Conservation (phyloP, 1,284 basidiomycete genomes). For the Kalmanozyma brasiliensis region DNA sequence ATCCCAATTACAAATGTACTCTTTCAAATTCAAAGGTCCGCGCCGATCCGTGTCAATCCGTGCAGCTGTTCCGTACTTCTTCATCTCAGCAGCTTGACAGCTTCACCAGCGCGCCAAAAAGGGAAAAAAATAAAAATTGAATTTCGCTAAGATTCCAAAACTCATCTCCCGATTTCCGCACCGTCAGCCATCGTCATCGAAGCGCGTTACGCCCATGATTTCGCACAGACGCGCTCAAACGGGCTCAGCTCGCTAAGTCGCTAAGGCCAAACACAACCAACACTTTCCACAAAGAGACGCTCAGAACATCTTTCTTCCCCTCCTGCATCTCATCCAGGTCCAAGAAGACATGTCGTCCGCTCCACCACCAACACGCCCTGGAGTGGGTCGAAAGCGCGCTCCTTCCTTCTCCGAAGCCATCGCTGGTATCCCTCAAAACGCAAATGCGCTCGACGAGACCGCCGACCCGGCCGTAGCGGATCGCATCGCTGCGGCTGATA, state of each 20-base stretch:
- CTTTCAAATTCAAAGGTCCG: not conserved
- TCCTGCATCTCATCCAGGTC: not conserved
- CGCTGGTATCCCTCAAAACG: conserved; percentile 42
- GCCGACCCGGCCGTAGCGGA: conserved; percentile 43
- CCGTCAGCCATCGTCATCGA: too few species aligned
- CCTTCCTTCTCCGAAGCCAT: conserved; percentile 48
- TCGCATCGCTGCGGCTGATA: conserved; percentile 28
- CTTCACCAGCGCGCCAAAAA: too few species aligned
- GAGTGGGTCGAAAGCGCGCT: conserved; percentile 32
- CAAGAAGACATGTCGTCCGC: conserved; percentile 23
- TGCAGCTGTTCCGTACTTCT: too few species aligned
- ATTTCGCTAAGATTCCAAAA: too few species aligned
- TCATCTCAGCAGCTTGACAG: too few species aligned
- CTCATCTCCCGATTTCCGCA: too few species aligned
- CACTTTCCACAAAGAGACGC: too few species aligned
- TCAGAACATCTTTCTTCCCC: conserved; percentile 1
- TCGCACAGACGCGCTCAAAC: too few species aligned
- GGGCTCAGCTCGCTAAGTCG: too few species aligned
- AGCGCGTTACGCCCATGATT: too few species aligned
- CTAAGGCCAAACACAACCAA: too few species aligned
- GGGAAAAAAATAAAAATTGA: too few species aligned
- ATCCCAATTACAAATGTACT: conserved; percentile 1
- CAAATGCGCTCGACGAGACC: conserved; percentile 44
- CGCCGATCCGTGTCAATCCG: conserved; percentile 13
- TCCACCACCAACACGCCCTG: conserved; percentile 40